Conservation (phyloP, 805 yeast species). For the Zygotorulaspora sp. region DNA sequence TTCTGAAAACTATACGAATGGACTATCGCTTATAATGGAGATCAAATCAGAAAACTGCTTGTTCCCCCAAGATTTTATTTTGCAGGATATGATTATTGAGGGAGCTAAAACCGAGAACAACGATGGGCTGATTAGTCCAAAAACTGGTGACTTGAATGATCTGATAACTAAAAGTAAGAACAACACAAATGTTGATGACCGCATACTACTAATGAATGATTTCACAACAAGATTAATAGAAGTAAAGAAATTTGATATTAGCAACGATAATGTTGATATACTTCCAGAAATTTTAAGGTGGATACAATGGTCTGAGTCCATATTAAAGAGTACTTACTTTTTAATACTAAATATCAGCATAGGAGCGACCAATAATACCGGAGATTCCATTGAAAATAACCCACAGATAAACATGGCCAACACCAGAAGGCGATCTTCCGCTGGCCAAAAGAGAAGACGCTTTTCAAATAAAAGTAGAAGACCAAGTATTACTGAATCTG, state of each 20-base stretch:
- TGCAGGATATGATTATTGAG: slow-evolving; percentile 22
- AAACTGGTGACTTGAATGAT: slow-evolving; percentile 3
- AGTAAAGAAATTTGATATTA: slow-evolving; percentile 26
- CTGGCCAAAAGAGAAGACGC: slow-evolving; percentile 24
- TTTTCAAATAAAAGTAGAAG: slow-evolving; percentile 29
- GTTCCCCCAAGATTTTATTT: slow-evolving; percentile 28
- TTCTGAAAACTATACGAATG: slow-evolving; percentile 25
- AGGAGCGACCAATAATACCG: background rate
- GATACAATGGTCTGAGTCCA: slow-evolving; percentile 29
- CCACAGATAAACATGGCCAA: slow-evolving; percentile 2
- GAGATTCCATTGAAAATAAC: background rate
- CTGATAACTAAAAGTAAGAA: slow-evolving; percentile 23
- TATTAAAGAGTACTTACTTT: slow-evolving; percentile 14
- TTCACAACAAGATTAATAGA: slow-evolving; percentile 28
- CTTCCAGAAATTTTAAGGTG: slow-evolving; percentile 29
- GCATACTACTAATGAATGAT: slow-evolving; percentile 25
- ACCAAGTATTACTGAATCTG: slow-evolving; percentile 31
- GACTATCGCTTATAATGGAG: slow-evolving; percentile 29
- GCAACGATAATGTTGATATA: slow-evolving; percentile 32
- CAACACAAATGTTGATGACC: slow-evolving; percentile 27
- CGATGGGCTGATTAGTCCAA: slow-evolving; percentile 1
- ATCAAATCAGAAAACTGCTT: slow-evolving; percentile 14
- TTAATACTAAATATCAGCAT: slow-evolving; percentile 2
- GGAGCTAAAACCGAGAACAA: background rate
- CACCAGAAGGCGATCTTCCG: slow-evolving; percentile 14